Evolutionary conservation across 495 filamentous ascomycete genomes (phyloP).

Genomic region (Venustampulla echinocandica): DNA sequence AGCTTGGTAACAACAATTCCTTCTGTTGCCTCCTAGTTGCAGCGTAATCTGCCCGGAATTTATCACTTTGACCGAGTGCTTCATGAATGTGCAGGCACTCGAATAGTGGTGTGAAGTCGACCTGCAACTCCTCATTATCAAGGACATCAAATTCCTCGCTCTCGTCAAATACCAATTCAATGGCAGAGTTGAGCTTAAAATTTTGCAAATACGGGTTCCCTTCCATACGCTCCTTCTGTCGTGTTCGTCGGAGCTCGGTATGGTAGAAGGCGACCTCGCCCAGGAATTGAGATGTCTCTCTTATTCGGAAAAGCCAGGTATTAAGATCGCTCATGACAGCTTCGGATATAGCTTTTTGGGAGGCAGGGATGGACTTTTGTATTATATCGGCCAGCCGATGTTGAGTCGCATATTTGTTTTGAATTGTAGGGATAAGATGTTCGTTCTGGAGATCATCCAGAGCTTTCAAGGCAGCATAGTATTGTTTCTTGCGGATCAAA

Average conservation of each 20-base stretch:
- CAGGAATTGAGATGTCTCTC: slow-evolving; percentile 89
- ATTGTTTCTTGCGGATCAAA: slow-evolving; percentile 79
- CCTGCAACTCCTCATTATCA: slow-evolving; percentile 85
- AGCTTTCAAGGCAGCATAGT: slow-evolving; percentile 88
- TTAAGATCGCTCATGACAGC: slow-evolving; percentile 96
- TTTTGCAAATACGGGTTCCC: slow-evolving; percentile 59
- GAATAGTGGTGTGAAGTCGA: slow-evolving; percentile 90
- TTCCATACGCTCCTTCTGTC: slow-evolving; percentile 74
- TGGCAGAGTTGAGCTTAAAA: slow-evolving; percentile 91
- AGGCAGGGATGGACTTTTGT: slow-evolving; percentile 86
- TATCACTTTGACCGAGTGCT: slow-evolving; percentile 84
- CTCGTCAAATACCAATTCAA: slow-evolving; percentile 92
- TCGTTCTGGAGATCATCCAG: slow-evolving; percentile 95
- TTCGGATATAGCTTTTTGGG: slow-evolving; percentile 86
- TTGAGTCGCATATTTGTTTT: slow-evolving; percentile 70
- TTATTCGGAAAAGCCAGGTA: slow-evolving; percentile 93
- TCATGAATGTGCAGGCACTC: slow-evolving; percentile 97
- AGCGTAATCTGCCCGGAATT: slow-evolving; percentile 83
- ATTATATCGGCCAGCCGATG: slow-evolving; percentile 96
- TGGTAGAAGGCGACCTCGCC: slow-evolving; percentile 97
- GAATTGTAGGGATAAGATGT: slow-evolving; percentile 47
- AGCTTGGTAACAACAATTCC: slow-evolving; percentile 70
- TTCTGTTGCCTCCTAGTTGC: slow-evolving; percentile 84
- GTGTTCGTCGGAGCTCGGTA: slow-evolving; percentile 74
- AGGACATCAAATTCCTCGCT: slow-evolving; percentile 90